Percentiles rank a stretch among this genome's conserved stretches.
These are phyloP conservation scores for Aspergillus haitiensis DNA, from an alignment of 495 filamentous ascomycete species.

Conservation along the genomic window DNA sequence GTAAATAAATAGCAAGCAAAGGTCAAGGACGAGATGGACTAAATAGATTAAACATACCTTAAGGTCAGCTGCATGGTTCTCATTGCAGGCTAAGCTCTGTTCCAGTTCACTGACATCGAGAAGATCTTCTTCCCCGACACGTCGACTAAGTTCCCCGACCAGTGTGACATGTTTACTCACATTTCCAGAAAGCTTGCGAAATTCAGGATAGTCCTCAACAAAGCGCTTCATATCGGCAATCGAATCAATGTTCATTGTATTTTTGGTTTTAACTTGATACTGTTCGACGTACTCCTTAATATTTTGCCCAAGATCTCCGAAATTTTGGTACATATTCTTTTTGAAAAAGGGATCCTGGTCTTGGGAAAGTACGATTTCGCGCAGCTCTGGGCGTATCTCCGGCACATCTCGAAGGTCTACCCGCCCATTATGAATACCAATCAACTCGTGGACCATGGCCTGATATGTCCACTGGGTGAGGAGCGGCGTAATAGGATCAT, in stretches of 20 bases:
- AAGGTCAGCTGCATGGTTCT: slow-evolving; percentile 84
- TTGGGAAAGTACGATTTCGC: slow-evolving; percentile 93
- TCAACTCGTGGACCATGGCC: slow-evolving; percentile 95
- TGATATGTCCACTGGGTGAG: slow-evolving; percentile 99
- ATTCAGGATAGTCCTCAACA: slow-evolving; percentile 97
- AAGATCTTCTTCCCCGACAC: slow-evolving; percentile 78
- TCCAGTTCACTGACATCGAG: slow-evolving; percentile 95
- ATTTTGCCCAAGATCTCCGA: slow-evolving; percentile 93
- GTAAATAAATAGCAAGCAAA: too few species aligned
- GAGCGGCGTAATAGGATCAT: slow-evolving; percentile 94
- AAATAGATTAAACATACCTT: slow-evolving; percentile 58
- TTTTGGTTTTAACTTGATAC: slow-evolving; percentile 92
- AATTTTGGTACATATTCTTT: slow-evolving; percentile 99
- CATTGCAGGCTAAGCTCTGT: slow-evolving; percentile 94
- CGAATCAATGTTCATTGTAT: slow-evolving; percentile 89
- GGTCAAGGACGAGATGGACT: too few species aligned
- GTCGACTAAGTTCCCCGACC: slow-evolving; percentile 86
- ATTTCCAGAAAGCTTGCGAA: slow-evolving; percentile 93
- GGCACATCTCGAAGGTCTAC: slow-evolving; percentile 86
- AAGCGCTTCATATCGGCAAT: slow-evolving; percentile 99
- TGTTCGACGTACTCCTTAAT: slow-evolving; percentile 99
- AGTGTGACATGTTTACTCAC: slow-evolving; percentile 98
- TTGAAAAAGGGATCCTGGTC: slow-evolving; percentile 99
- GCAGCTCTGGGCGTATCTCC: slow-evolving; percentile 85
- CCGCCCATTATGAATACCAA: slow-evolving; percentile 89